These are phyloP conservation scores for Sicyos baderoa DNA, from an alignment of 306 rosid species.

Conservation along the genomic window DNA sequence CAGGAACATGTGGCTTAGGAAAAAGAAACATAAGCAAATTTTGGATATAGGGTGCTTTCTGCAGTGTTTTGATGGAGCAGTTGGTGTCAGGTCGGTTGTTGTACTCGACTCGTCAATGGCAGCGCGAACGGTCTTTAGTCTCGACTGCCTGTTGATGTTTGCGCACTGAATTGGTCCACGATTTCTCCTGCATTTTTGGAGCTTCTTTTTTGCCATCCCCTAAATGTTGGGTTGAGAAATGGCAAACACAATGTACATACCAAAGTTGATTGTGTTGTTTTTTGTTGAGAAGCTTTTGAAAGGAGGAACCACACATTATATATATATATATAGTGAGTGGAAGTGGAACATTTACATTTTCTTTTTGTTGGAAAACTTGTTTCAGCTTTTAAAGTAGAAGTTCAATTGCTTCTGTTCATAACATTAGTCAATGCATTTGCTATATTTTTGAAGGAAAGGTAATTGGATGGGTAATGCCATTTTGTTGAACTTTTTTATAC, in stretches of 20 bases:
- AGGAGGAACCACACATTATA: constrained; percentile 10
- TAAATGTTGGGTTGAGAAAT: constrained; percentile 11
- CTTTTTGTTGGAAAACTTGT: constrained; percentile 1
- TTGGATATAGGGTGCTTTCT: background rate
- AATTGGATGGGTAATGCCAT: background rate
- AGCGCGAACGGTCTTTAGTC: background rate
- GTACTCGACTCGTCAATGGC: background rate
- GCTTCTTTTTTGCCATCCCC: constrained; percentile 11
- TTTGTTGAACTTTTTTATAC: background rate
- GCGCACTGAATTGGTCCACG: background rate
- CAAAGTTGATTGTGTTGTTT: background rate
- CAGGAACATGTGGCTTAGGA: constrained; percentile 9
- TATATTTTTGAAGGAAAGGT: background rate
- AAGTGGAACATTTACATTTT: background rate
- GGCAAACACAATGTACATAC: constrained; percentile 1
- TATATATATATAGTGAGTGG: constrained; percentile 1
- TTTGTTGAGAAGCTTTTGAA: constrained; percentile 10
- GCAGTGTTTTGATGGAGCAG: constrained; percentile 12
- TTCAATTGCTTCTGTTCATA: background rate
- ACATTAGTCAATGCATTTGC: background rate
- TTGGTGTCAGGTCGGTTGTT: background rate
- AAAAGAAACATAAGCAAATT: constrained; percentile 7
- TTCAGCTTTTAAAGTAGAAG: constrained; percentile 5
- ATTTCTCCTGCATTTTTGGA: constrained; percentile 7
- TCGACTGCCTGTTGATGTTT: background rate